Evolutionary conservation across 2,329 filamentous ascomycete species (phyloP), one percentile per base, ranked within the genome.

Genomic region (Amauroascus verrucosus): DNA sequence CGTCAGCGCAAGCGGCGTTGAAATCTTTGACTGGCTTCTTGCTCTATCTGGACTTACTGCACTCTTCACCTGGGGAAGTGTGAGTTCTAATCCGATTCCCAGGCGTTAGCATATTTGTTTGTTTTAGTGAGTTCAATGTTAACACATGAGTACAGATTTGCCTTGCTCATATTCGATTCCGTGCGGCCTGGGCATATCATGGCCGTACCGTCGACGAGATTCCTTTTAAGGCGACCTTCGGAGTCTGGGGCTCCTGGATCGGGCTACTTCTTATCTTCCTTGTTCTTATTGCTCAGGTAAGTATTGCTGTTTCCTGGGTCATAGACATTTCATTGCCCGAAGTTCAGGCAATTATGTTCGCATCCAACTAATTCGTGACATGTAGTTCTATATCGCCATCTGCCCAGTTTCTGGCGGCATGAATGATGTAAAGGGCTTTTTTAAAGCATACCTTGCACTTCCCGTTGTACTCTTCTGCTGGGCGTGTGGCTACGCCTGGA

Each of bases 141-240:
- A 26, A 45, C 20, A 20, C 13, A 30, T 45, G 38, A 57, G 11
- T 32, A 18, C 37, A 58, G 56, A 82, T 85, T 61, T 83, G 80
- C 64, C 65, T 82, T 18, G 75, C 81, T 1, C 83, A 86, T 61
- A 84, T 86, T 62, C 81, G 83, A 16, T 85, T 84, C 76, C 81
- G 82, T 40, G 59, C 62, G 3, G 82, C 80, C 0, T 85, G 82
- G 82, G 65, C 63, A 18, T 63, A 67, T 8, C 74, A 82, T 53
- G 80, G 80, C 18, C 78, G 78, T 60, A 74, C 71, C 2, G 63
- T 83, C 4, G 79, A 83, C 18, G 79, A 82, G 62, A 75, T 86
- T 2, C 79, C 82, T 1, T 86, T 83, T 73, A 70, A 67, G 44
- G 77, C 80, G 18, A 67, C 74, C 51, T 74, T 77, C 40, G 83